Conservation (phyloP, 2,329 filamentous ascomycete genomes). For the Dactylellina sp. region DNA sequence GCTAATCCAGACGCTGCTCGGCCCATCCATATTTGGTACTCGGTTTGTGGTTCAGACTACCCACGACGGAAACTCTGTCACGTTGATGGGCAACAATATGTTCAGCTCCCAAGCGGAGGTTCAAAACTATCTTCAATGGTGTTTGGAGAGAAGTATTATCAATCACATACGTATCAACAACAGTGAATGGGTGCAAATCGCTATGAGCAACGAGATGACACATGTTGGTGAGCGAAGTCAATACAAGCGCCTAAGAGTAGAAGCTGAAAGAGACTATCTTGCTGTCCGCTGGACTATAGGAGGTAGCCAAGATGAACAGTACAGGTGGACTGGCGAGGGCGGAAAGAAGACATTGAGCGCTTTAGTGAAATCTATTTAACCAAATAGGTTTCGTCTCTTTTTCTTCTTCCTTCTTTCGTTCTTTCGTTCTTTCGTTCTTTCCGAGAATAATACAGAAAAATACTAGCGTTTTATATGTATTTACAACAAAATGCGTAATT, state of each 20-base stretch:
- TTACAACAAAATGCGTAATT: background rate
- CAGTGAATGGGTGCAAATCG: conserved; percentile 59
- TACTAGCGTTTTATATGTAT: background rate
- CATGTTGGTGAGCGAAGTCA: conserved; percentile 57
- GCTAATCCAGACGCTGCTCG: conserved; percentile 58
- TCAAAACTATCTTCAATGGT: conserved; percentile 60
- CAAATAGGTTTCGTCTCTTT: background rate
- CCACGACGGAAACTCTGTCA: conserved; percentile 59
- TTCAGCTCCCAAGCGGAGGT: conserved; percentile 59
- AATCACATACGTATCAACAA: conserved; percentile 58
- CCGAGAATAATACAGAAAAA: background rate
- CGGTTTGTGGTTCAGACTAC: conserved; percentile 59
- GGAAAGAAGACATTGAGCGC: conserved; percentile 51
- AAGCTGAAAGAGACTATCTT: conserved; percentile 58
- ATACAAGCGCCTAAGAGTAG: conserved; percentile 58
- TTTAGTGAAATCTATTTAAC: conserved; percentile 54
- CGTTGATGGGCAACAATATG: conserved; percentile 59
- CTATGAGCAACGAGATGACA: conserved; percentile 60
- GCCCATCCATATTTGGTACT: conserved; percentile 58
- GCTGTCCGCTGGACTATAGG: conserved; percentile 58
- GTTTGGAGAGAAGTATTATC: conserved; percentile 59
- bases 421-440: background rate
- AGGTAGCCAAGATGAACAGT: conserved; percentile 58
- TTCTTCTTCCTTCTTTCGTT: background rate
- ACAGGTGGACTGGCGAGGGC: conserved; percentile 58